Evolutionary conservation across 2,329 filamentous ascomycete genomes (phyloP).

Genomic region (Fusarium sp.): DNA sequence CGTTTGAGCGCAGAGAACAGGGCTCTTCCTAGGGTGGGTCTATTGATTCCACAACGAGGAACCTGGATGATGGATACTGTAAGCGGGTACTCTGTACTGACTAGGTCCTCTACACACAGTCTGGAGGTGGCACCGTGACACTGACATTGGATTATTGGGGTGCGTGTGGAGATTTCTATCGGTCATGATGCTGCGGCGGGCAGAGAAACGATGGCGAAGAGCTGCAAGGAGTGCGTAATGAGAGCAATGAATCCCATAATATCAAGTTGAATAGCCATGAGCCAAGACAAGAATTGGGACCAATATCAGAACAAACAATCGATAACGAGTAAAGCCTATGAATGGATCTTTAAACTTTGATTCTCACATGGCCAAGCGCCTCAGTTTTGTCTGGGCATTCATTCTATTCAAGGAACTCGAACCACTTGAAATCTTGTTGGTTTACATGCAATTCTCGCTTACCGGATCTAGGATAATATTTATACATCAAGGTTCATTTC

Average conservation of each 20-base stretch:
- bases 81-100: conserved; percentile 12
- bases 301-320: background rate
- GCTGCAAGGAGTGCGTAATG: background rate
- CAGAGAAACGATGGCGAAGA: background rate
- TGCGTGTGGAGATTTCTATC: conserved; percentile 32
- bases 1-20: conserved; percentile 20
- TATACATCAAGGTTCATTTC: background rate
- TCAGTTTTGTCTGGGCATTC: conserved; percentile 5
- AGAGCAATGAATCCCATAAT: background rate
- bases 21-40: conserved; percentile 33
- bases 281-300: conserved; percentile 3
- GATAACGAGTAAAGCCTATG: background rate
- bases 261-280: background rate
- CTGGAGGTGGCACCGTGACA: conserved; percentile 41
- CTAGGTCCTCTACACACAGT: conserved; percentile 12
- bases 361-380: background rate
- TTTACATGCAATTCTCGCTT: background rate
- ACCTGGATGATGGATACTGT: conserved; percentile 37
- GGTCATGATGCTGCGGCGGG: conserved; percentile 24
- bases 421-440: background rate
- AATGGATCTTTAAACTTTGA: background rate
- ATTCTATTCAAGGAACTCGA: conserved; percentile 1
- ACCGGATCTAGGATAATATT: background rate
- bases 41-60: conserved; percentile 26
- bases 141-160: conserved; percentile 20